Evolutionary conservation across 257 asterid species (phyloP), one percentile per base, ranked within the genome.

Genomic region (Salvia rosmarinus): DNA sequence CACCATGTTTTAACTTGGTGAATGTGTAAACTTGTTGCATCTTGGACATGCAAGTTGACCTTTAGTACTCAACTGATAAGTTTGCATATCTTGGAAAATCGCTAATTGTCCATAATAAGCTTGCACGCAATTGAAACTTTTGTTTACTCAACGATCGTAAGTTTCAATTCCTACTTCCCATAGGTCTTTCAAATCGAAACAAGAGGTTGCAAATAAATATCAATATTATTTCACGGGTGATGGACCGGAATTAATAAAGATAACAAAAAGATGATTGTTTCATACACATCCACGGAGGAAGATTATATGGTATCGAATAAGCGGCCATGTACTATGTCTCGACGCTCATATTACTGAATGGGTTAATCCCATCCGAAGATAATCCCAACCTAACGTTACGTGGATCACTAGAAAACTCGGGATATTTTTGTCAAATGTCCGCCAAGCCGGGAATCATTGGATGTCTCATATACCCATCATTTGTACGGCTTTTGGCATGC

Each of bases 391-490:
- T 25, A 0, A 56, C 19, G 0, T 56, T 56, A 9, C 63, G 40
- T 56, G 20, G 63, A 47, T 65, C 71, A 0, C 8, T 44, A 8
- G 71, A 40, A 28, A 65, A 65, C 11, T 46, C 30, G 1, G 70
- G 71, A 65, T 65, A 46, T 11, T 13, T 44, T 13, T n/a, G 44
- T 65, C 59, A 28, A 65, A 28, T 25, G 57, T 28, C 2, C 44
- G 23, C 71, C 71, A 65, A 25, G 28, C n/a, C 42, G 43, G n/a
- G 44, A 44, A 28, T 65, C 59, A 3, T 59, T 0, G 72, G 72
- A 67, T 67, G 72, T 32, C 61, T 67, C 61, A 67, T 50, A 0
- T 46, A 2, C n/a, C 71, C 71, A 65, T 65, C 71, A 1, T 65
- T 65, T 11, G 44, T 65, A 46, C 58, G 71, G 25, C 52, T 11